phyloP scores from a whole-genome alignment of 768 basidiomycete species.

The Mycena polygramma region DNA sequence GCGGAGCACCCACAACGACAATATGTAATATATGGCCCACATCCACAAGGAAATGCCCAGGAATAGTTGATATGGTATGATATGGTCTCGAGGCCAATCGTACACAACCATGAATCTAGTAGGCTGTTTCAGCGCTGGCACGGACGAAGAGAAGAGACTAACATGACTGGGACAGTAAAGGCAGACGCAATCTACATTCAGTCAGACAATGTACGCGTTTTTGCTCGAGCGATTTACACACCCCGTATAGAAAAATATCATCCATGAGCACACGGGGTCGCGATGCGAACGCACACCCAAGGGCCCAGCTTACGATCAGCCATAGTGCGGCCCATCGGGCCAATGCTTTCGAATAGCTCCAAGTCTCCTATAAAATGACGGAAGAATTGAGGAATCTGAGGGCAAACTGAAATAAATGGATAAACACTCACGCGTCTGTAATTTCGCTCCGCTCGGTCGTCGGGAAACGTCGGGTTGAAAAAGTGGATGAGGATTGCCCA shows the following conservation, averaged over 20 bases:
- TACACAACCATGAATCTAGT: slow-evolving; percentile 70
- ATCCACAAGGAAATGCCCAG: slow-evolving; percentile 41
- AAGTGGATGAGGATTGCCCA: slow-evolving; percentile 63
- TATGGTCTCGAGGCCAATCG: slow-evolving; percentile 78
- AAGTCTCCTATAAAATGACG: slow-evolving; percentile 65
- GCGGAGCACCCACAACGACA: slow-evolving; percentile 58
- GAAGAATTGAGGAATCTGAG: slow-evolving; percentile 17
- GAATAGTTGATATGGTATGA: slow-evolving; percentile 67
- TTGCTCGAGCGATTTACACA: slow-evolving; percentile 44
- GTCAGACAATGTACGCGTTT: not conserved
- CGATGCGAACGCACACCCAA: slow-evolving; percentile 67
- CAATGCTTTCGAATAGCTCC: slow-evolving; percentile 78
- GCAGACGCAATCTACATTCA: slow-evolving; percentile 63
- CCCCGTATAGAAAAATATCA: slow-evolving; percentile 72
- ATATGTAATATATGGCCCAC: slow-evolving; percentile 71
- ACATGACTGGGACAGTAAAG: slow-evolving; percentile 73
- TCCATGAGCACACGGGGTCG: slow-evolving; percentile 62
- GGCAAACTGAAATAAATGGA: not conserved
- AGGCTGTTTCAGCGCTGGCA: slow-evolving; percentile 9
- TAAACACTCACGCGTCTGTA: slow-evolving; percentile 53
- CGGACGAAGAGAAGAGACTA: slow-evolving; percentile 34
- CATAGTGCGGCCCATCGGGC: slow-evolving; percentile 76
- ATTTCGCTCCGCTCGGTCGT: slow-evolving; percentile 62
- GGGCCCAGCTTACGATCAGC: slow-evolving; percentile 77
- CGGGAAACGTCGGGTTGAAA: slow-evolving; percentile 72